These are phyloP conservation scores for Aquilaria agallochum DNA, from an alignment of 441 rosid genomes.

Conservation along the genomic window DNA sequence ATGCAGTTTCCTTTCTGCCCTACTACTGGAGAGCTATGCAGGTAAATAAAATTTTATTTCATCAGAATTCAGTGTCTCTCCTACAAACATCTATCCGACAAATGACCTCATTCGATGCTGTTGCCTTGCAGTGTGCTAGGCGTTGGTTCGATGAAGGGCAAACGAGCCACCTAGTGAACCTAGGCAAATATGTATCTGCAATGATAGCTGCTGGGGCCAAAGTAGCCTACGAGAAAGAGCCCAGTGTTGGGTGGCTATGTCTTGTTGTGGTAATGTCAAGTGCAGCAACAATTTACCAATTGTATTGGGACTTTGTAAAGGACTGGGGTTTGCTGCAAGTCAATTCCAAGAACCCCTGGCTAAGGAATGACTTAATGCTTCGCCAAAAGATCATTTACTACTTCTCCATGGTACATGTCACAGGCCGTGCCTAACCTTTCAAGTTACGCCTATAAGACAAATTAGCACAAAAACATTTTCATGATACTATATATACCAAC, in stretches of 20 bases:
- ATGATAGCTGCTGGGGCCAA: constrained; percentile 98
- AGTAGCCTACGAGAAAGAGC: constrained; percentile 88
- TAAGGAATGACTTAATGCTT: constrained; percentile 90
- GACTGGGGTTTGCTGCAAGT: constrained; percentile 98
- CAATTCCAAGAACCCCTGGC: constrained; percentile 94
- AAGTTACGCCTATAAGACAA: too few relatives aligned
- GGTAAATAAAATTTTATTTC: constrained; percentile 33
- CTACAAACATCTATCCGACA: background rate
- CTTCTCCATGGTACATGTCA: constrained; percentile 78
- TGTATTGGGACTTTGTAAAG: constrained; percentile 98
- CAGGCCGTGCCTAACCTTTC: background rate
- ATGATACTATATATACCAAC: too few relatives aligned
- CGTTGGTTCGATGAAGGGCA: constrained; percentile 97
- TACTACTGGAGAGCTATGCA: constrained; percentile 99
- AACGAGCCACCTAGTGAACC: constrained; percentile 73
- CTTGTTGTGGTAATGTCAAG: constrained; percentile 82
- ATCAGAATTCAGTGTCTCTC: background rate
- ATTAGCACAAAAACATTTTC: too few relatives aligned
- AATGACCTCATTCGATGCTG: too few relatives aligned
- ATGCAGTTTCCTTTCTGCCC: constrained; percentile 96
- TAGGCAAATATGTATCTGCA: constrained; percentile 97
- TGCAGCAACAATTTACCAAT: constrained; percentile 86
- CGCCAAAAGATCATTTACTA: constrained; percentile 86
- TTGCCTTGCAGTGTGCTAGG: constrained; percentile 75
- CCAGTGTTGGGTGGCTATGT: constrained; percentile 65